A percentile compares a stretch with the other conserved stretches of the same genome.
Evolutionary conservation across 164 flowering plant species (phyloP).

Genomic region (Vitis cinerea): DNA sequence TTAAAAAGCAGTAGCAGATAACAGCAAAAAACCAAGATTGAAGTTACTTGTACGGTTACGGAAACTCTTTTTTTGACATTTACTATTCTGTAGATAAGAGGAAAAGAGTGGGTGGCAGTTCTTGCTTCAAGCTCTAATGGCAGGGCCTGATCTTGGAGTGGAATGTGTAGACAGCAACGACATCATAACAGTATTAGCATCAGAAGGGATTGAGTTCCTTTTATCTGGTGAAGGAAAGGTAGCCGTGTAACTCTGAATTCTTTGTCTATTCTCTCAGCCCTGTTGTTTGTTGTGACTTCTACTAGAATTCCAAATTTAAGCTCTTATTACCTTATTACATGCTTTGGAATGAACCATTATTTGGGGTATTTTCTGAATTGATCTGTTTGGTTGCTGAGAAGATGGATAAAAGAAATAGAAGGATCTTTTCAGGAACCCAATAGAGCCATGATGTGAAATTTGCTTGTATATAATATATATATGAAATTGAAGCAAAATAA

Average conservation of each 20-base stretch:
- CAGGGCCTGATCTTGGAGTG: constrained; percentile 8
- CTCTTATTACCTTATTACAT: not conserved
- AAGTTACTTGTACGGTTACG: too few species aligned
- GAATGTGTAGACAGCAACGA: not conserved
- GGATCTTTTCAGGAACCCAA: too few species aligned
- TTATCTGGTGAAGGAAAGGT: constrained; percentile 45
- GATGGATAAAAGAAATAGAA: not conserved
- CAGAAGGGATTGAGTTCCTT: constrained; percentile 48
- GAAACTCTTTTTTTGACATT: too few species aligned
- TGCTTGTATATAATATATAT: not conserved
- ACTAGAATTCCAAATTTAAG: too few species aligned
- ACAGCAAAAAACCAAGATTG: too few species aligned
- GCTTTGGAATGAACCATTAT: too few species aligned
- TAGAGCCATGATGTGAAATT: too few species aligned
- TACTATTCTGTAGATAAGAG: too few species aligned
- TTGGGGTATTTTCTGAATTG: too few species aligned
- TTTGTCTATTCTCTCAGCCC: not conserved
- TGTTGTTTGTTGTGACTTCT: not conserved
- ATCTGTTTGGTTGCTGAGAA: too few species aligned
- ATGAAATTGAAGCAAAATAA: not conserved
- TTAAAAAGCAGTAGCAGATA: too few species aligned
- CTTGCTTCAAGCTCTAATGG: constrained; percentile 20
- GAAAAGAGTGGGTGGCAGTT: not conserved
- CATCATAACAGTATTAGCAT: constrained; percentile 24
- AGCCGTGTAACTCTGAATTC: not conserved